Base-by-base conservation (phyloP, 306 rosid genomes). In the Elaeagnus macrophylla region DNA sequence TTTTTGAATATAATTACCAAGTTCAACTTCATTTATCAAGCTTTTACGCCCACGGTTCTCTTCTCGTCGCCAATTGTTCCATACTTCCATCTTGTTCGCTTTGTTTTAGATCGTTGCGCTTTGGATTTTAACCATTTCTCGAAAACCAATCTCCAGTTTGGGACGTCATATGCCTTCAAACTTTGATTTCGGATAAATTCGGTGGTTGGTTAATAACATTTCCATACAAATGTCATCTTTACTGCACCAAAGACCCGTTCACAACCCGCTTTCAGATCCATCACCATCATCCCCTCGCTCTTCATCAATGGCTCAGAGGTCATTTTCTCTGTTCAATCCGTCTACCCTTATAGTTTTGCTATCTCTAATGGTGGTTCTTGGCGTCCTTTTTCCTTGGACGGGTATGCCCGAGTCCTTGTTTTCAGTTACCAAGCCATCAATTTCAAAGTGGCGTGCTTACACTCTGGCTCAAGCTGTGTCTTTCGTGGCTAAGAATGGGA, bases 401-500 rank as follows among this genome's bases (percentile, higher is more conserved):
- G 76, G 73, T 7, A 32, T 77, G 68, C 87, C 83, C 6, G 70
- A 78, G n/a, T 72, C 69, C 3, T 47, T 84, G 38, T 75, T 83
- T 65, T 80, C 80, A 9, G 43, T 53, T 63, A 66, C 80, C 38
- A 72, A 59, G 37, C 64, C 81, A 2, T 59, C 71, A 1, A 19
- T 52, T 19, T 17, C 86, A 3, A 90, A 84, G 63, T 93, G 96
- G 96, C 76, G 64, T 37, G 66, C 59, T 12, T 93, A 88, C 76
- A 82, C 94, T 6, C 68, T 93, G 69, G 74, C 76, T 7, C 77
- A 93, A 69, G 99, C 99, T 1, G 83, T 77, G 6, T 64, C 88
- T 6, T 84, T 79, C 39, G 96, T 88, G 47, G 88, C 95, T 3
- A 73, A 54, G 55, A 93, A 88, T 60, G 86, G 84, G 11, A 84